A percentile compares a stretch with the other conserved stretches of the same genome.
These are phyloP conservation scores for Jatropha multifida DNA, from an alignment of 441 rosid species.

Conservation along the genomic window DNA sequence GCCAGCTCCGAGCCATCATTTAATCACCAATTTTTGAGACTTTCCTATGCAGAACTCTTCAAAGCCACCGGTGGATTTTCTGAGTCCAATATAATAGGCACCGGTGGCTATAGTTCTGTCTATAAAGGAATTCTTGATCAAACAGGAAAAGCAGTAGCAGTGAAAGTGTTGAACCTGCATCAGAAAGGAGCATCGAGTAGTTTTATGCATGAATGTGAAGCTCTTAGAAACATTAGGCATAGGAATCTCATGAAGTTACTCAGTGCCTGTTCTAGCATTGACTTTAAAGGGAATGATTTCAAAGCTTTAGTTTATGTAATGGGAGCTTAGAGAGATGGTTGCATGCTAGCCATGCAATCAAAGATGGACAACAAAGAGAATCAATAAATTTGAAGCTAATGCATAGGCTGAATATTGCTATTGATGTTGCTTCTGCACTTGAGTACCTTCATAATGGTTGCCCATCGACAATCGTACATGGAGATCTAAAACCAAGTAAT, in stretches of 20 bases:
- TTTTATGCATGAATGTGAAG: constrained; percentile 1
- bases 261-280: neutral
- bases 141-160: no score
- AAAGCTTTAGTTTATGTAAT: constrained; percentile 9
- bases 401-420: neutral
- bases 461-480: constrained; percentile 8
- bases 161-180: no score
- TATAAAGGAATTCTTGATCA: no score
- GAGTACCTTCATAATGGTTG: neutral
- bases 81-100: no score
- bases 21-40: no score
- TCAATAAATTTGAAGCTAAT: neutral
- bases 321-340: constrained; percentile 8
- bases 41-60: no score
- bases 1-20: no score
- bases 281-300: constrained; percentile 2
- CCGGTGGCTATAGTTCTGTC: no score
- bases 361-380: neutral
- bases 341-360: neutral
- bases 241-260: neutral
- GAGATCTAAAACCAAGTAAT: constrained; percentile 2
- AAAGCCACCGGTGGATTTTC: no score
- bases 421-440: neutral
- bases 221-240: neutral
- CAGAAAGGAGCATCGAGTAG: neutral